phyloP scores from a whole-genome alignment of 2,329 filamentous ascomycete species.

The Phaeosphaeriaceae sp. region DNA sequence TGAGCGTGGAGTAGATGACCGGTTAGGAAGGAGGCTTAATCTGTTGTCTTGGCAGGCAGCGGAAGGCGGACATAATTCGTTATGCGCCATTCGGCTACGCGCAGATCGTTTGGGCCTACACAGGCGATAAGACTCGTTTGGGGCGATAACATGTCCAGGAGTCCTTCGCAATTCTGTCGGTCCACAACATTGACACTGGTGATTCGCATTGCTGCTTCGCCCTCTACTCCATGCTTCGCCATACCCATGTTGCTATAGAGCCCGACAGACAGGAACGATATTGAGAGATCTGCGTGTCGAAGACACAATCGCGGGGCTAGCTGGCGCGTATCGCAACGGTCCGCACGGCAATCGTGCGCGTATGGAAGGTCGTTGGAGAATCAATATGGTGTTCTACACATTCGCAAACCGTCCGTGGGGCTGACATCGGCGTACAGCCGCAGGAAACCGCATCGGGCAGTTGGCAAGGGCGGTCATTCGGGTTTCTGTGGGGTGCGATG shows the following conservation, averaged over 20 bases:
- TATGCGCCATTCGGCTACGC: neutral
- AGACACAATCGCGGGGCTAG: constrained; percentile 21
- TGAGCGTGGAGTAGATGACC: constrained; percentile 23
- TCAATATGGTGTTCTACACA: neutral
- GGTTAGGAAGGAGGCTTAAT: constrained; percentile 45
- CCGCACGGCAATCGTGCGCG: neutral
- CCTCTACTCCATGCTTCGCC: neutral
- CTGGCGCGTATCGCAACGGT: constrained; percentile 15
- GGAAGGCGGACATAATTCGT: constrained; percentile 6
- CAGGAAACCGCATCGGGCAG: neutral
- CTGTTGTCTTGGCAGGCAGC: constrained; percentile 36
- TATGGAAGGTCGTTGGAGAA: neutral
- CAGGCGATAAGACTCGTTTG: constrained; percentile 4
- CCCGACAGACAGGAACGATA: neutral
- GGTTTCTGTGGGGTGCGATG: no score
- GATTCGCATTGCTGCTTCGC: neutral
- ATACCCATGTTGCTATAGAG: neutral
- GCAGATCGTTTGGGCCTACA: neutral
- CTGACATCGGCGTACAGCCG: neutral
- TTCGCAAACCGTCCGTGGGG: neutral
- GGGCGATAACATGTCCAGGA: constrained; percentile 15
- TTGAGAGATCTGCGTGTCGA: neutral
- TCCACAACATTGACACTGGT: neutral
- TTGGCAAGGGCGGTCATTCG: neutral
- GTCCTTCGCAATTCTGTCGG: neutral